Percentiles rank a stretch among this genome's conserved stretches.
phyloP scores from a whole-genome alignment of 257 asterid genomes.

The Misopates orontium region DNA sequence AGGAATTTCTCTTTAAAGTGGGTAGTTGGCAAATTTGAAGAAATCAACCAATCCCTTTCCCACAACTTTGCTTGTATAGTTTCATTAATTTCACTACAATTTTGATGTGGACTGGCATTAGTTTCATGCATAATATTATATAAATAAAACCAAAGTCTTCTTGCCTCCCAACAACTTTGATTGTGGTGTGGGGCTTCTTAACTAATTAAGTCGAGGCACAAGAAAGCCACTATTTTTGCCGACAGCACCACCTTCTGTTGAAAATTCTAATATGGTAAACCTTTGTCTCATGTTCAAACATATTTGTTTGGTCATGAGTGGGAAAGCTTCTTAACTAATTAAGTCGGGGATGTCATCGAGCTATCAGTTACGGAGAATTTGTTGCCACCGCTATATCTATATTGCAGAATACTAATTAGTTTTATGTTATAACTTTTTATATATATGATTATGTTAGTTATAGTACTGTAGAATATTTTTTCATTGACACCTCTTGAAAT shows the following conservation, averaged over 20 bases:
- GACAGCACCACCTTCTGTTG: neutral
- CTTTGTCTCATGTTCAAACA: slow-evolving; percentile 24
- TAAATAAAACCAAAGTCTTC: slow-evolving; percentile 4
- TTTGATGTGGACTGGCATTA: slow-evolving; percentile 11
- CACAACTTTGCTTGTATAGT: slow-evolving; percentile 37
- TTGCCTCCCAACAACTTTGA: neutral
- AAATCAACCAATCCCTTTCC: slow-evolving; percentile 32
- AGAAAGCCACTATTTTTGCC: slow-evolving; percentile 23
- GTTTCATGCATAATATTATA: neutral
- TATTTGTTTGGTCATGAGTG: too few species aligned
- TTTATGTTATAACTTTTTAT: too few species aligned
- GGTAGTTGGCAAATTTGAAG: slow-evolving; percentile 34
- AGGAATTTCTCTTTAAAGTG: slow-evolving; percentile 1
- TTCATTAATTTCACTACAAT: slow-evolving; percentile 23
- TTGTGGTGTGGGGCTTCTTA: neutral
- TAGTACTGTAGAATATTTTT: too few species aligned
- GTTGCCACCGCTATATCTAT: slow-evolving; percentile 21
- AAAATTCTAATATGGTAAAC: neutral
- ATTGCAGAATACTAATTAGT: too few species aligned
- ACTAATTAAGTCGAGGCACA: slow-evolving; percentile 16
- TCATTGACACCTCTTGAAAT: too few species aligned
- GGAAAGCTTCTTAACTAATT: too few species aligned
- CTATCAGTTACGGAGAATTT: too few species aligned
- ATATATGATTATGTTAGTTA: too few species aligned
- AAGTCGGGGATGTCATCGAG: too few species aligned